Conservation (phyloP, 495 filamentous ascomycete genomes). For the Hypoxylon trugodes region DNA sequence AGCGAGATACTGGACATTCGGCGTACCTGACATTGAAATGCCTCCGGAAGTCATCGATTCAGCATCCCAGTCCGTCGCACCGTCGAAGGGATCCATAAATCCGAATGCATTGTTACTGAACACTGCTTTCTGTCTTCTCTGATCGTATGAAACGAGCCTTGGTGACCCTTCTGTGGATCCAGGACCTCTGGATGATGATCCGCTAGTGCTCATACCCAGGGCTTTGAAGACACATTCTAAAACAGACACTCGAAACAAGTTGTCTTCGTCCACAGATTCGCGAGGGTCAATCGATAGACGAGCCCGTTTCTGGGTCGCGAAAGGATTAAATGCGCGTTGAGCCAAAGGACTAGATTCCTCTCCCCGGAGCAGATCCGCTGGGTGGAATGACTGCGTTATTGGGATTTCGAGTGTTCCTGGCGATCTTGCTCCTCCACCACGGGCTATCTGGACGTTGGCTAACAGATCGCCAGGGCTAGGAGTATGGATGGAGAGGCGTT, state of each 20-base stretch:
- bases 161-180: slow-evolving; percentile 86
- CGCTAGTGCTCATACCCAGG: slow-evolving; percentile 78
- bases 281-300: slow-evolving; percentile 68
- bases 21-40: slow-evolving; percentile 50
- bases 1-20: slow-evolving; percentile 63
- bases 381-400: slow-evolving; percentile 52
- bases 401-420: slow-evolving; percentile 46
- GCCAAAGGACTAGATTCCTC: slow-evolving; percentile 63
- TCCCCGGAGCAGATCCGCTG: slow-evolving; percentile 24
- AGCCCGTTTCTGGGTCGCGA: slow-evolving; percentile 62
- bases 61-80: slow-evolving; percentile 80
- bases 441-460: slow-evolving; percentile 78
- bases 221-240: slow-evolving; percentile 96
- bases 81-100: slow-evolving; percentile 90
- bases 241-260: slow-evolving; percentile 86
- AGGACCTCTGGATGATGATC: slow-evolving; percentile 68
- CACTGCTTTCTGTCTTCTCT: slow-evolving; percentile 81
- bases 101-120: slow-evolving; percentile 89
- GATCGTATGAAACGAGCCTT: slow-evolving; percentile 83
- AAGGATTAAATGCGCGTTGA: slow-evolving; percentile 65
- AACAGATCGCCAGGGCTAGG: slow-evolving; percentile 82
- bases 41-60: slow-evolving; percentile 80
- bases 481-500: slow-evolving; percentile 48
- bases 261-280: slow-evolving; percentile 84
- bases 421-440: slow-evolving; percentile 55